Conservation (phyloP, 2,329 filamentous ascomycete species). For the Aspergillus sp. region DNA sequence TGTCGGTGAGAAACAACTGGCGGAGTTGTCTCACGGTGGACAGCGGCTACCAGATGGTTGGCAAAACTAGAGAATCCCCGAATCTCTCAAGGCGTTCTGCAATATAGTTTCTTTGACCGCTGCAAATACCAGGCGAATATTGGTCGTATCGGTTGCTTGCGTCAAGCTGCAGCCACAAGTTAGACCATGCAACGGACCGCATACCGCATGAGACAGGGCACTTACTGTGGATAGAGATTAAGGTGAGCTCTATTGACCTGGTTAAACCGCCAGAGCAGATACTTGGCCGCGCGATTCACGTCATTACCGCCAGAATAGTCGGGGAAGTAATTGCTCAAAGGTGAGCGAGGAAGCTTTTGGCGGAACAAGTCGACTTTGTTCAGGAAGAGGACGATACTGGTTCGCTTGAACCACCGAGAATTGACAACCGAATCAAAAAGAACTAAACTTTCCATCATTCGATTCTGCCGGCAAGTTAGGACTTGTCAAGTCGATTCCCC, state of each 20-base stretch:
- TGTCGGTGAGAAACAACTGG: neutral
- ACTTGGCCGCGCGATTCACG: constrained; percentile 96
- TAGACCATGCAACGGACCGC: constrained; percentile 13
- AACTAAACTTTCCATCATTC: constrained; percentile 97
- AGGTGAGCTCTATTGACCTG: constrained; percentile 95
- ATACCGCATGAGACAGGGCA: constrained; percentile 16
- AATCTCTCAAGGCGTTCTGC: constrained; percentile 96
- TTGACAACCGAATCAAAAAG: constrained; percentile 98
- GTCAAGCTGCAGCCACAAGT: constrained; percentile 56
- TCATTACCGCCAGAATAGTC: constrained; percentile 97
- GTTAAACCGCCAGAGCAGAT: constrained; percentile 96
- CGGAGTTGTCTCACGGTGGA: neutral
- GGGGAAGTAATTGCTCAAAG: constrained; percentile 89
- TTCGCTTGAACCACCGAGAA: constrained; percentile 98
- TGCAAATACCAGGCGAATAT: constrained; percentile 94
- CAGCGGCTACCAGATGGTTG: neutral
- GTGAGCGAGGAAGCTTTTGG: constrained; percentile 82
- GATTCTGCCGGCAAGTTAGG: constrained; percentile 60
- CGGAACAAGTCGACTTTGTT: constrained; percentile 99
- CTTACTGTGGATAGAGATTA: constrained; percentile 95
- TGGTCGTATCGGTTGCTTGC: constrained; percentile 97
- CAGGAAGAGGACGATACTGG: constrained; percentile 95
- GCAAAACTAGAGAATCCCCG: constrained; percentile 67
- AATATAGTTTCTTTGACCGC: constrained; percentile 98
- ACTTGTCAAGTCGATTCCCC: neutral